Evolutionary conservation across 2,329 filamentous ascomycete genomes (phyloP).

Genomic region (Alternaria gaisen): DNA sequence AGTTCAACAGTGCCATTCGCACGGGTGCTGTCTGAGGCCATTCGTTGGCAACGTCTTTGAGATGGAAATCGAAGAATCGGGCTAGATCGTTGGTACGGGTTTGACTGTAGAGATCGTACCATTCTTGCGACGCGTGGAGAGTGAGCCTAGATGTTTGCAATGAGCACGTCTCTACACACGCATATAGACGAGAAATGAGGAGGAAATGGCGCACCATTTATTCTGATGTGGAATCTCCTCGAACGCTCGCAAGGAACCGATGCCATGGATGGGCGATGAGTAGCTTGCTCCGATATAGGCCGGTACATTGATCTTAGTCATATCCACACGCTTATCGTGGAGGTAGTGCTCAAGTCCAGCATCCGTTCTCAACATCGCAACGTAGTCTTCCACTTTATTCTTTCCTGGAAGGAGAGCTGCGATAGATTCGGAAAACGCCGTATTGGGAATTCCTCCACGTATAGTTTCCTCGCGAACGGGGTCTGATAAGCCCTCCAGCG

Average conservation of each 20-base stretch:
- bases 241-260: constrained; percentile 20
- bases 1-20: constrained; percentile 47
- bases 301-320: constrained; percentile 20
- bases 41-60: constrained; percentile 55
- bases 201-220: constrained; percentile 5
- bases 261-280: constrained; percentile 18
- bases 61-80: constrained; percentile 58
- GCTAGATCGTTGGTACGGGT: constrained; percentile 19
- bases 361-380: constrained; percentile 8
- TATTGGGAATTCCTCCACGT: background rate
- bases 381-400: constrained; percentile 4
- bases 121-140: constrained; percentile 22
- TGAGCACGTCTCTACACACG: background rate
- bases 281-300: constrained; percentile 23
- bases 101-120: constrained; percentile 25
- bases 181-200: background rate
- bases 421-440: background rate
- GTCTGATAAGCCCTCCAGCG: constrained; percentile 55
- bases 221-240: constrained; percentile 1
- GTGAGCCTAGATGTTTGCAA: constrained; percentile 14
- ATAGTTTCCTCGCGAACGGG: background rate
- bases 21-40: constrained; percentile 59
- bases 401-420: constrained; percentile 8
- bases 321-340: constrained; percentile 19
- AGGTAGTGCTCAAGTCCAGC: constrained; percentile 10